Evolutionary conservation across 306 rosid genomes (phyloP).

Genomic region (Chamaecrista fasciculata): DNA sequence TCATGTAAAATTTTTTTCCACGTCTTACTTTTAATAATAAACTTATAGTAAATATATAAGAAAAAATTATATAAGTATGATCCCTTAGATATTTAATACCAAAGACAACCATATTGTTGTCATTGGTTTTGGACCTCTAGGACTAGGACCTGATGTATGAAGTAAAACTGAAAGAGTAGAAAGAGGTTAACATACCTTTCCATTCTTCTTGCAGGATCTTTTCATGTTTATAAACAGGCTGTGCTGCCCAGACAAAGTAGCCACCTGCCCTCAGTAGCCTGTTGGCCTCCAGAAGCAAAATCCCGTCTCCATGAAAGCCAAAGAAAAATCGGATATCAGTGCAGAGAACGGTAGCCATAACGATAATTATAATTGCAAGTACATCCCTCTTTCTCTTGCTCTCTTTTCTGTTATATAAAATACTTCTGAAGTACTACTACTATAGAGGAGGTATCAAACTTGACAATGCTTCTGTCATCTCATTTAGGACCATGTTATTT

Average conservation of each 20-base stretch:
- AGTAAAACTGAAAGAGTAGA: too few relatives aligned
- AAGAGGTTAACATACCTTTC: slow-evolving; percentile 56
- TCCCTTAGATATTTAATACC: slow-evolving; percentile 9
- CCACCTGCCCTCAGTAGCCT: slow-evolving; percentile 89
- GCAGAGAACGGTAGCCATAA: slow-evolving; percentile 19
- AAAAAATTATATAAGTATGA: too few relatives aligned
- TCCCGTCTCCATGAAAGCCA: slow-evolving; percentile 66
- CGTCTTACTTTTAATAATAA: too few relatives aligned
- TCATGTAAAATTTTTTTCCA: too few relatives aligned
- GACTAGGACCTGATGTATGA: not conserved
- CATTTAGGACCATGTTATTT: not conserved
- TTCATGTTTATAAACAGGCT: slow-evolving; percentile 79
- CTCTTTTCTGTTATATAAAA: not conserved
- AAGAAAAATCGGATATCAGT: slow-evolving; percentile 32
- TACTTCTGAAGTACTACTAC: too few relatives aligned
- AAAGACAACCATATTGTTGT: not conserved
- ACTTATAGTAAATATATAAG: too few relatives aligned
- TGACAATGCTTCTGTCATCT: not conserved
- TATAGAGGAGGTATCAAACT: not conserved
- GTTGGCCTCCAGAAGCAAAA: slow-evolving; percentile 82
- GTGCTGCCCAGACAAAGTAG: slow-evolving; percentile 92
- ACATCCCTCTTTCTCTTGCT: not conserved
- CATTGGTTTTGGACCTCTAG: not conserved
- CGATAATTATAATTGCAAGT: slow-evolving; percentile 20
- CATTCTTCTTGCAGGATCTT: slow-evolving; percentile 69